Conservation (phyloP, 2,329 filamentous ascomycete genomes). For the Colletotrichum cordylinicola region DNA sequence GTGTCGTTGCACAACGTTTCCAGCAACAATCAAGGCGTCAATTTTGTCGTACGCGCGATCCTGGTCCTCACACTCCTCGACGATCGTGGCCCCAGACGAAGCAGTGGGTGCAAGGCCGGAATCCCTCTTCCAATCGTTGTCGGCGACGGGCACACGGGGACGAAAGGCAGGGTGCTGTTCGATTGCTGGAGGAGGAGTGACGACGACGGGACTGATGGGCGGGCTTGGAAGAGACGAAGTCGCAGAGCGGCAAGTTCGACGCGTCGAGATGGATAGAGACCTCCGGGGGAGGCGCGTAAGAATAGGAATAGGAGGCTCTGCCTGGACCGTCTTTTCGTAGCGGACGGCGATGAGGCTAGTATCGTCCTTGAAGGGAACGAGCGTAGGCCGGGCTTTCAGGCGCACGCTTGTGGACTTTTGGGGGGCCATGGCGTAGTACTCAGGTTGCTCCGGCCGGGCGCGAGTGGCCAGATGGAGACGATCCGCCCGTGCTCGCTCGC, state of each 20-base stretch:
- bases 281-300: conserved; percentile 48
- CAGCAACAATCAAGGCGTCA: not conserved
- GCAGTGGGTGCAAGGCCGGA: conserved; percentile 57
- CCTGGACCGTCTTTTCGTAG: conserved; percentile 66
- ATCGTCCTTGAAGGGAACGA: conserved; percentile 52
- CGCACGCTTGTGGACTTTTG: conserved; percentile 49
- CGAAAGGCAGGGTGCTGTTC: conserved; percentile 62
- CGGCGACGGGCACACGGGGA: conserved; percentile 17
- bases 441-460: conserved; percentile 1
- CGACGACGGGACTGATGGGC: conserved; percentile 32
- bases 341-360: conserved; percentile 58
- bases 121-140: conserved; percentile 58
- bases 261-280: conserved; percentile 16
- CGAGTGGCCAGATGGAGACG: not conserved
- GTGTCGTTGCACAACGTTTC: conserved; percentile 15
- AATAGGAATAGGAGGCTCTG: conserved; percentile 62
- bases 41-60: conserved; percentile 32
- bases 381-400: conserved; percentile 42
- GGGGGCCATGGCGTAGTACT: conserved; percentile 36
- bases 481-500: conserved; percentile 9
- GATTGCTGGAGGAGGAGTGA: conserved; percentile 39
- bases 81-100: conserved; percentile 43
- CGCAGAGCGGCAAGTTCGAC: conserved; percentile 12
- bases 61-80: conserved; percentile 45
- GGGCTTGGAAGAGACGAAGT: conserved; percentile 18